Conservation (phyloP, 192 early-diverging fungal species). For the Lobosporangium transversale region DNA sequence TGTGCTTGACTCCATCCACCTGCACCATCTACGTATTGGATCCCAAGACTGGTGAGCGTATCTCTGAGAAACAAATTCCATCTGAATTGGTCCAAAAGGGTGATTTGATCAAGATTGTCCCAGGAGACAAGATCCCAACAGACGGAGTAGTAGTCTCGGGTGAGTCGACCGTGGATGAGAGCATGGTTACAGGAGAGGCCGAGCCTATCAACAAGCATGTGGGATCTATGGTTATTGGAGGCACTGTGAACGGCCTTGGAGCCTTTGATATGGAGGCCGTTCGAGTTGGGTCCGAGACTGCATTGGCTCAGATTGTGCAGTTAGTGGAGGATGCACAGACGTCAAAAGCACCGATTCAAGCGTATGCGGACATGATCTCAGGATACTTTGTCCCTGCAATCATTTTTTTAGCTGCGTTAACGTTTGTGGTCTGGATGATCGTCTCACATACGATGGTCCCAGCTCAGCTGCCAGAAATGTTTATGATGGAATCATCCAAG, state of each 20-base stretch:
- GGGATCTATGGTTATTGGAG: conserved; percentile 82
- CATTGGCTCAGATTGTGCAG: conserved; percentile 90
- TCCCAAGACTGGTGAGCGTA: conserved; percentile 57
- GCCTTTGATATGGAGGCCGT: conserved; percentile 85
- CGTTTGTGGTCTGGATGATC: conserved; percentile 83
- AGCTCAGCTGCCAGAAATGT: conserved; percentile 49
- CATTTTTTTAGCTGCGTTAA: conserved; percentile 73
- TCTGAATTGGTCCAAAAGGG: conserved; percentile 87
- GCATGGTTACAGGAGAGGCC: conserved; percentile 95
- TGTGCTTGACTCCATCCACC: conserved; percentile 84
- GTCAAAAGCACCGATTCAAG: conserved; percentile 95
- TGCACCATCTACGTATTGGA: conserved; percentile 67
- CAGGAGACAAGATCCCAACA: conserved; percentile 92
- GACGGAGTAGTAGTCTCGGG: conserved; percentile 87
- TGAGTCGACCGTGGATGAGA: conserved; percentile 87
- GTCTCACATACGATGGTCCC: conserved; percentile 59
- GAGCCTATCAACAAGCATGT: conserved; percentile 76
- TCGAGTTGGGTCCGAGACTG: conserved; percentile 91
- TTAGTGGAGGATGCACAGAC: conserved; percentile 95
- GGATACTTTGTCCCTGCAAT: conserved; percentile 93
- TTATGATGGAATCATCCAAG: conserved; percentile 65
- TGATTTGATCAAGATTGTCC: conserved; percentile 88
- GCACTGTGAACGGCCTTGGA: conserved; percentile 94
- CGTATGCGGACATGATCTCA: conserved; percentile 87
- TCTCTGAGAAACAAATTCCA: conserved; percentile 77